Base-by-base conservation (phyloP, 2,329 filamentous ascomycete species). In the Fusarium fujikuroi region DNA sequence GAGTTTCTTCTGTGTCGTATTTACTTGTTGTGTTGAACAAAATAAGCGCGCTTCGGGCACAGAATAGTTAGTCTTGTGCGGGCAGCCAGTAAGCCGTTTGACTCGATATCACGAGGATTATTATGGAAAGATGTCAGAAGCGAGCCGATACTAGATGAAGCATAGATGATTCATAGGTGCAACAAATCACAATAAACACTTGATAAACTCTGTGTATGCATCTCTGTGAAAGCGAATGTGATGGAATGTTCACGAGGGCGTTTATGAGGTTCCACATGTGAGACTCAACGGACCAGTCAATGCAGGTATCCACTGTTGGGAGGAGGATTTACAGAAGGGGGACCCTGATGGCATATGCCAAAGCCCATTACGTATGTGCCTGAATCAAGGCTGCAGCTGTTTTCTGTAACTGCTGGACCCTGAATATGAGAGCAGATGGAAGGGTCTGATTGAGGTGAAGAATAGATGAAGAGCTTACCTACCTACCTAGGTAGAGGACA, bases 311-410 rank as follows among this genome's bases (percentile, higher is more conserved):
- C 42, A 58, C 56, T 58, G 32, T n/a, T 30, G 16, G 10, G 32
- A 37, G 21, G 50, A 39, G 36, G 44, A 62, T 54, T 46, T 43
- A 16, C 28, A 40, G 25, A 73, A 61, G 52, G 62, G 61, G 66
- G 53, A 76, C 75, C 75, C 73, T 76, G 75, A 76, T 76, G 73
- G 69, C 50, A 72, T 54, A 28, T 37, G 46, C 43, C 54, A 54
- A 30, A 40, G 23, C 15, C 56, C 32, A 50, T 66, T 60, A 60
- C 52, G 62, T 66, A 56, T 50, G 70, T 65, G 53, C 59, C 54
- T 37, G 52, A 49, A 49, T 30, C 40, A 28, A 56, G 46, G 19
- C 60, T 60, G 16, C 28, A 54, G 65, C 44, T 28, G 32, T 39
- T 21, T 39, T 53, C 16, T 60, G 32, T 52, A 34, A 52, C 39